A percentile compares a stretch with the other conserved stretches of the same genome.
Evolutionary conservation across 2,329 filamentous ascomycete species (phyloP).

Genomic region (Penicillium sp.): DNA sequence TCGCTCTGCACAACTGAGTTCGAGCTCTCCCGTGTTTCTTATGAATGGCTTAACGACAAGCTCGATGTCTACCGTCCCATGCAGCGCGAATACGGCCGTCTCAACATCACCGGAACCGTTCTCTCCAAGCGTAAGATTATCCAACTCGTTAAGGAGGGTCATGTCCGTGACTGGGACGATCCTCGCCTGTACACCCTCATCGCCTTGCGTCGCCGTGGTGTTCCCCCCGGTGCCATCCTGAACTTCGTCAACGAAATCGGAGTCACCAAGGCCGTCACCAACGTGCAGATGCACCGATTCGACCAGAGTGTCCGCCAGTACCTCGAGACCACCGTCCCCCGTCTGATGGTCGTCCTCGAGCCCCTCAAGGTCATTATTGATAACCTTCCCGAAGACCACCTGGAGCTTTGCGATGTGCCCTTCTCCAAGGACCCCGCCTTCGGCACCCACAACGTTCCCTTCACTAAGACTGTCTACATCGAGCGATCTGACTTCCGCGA

Average conservation of each 20-base stretch:
- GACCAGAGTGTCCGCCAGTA: slow-evolving; percentile 84
- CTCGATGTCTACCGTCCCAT: slow-evolving; percentile 86
- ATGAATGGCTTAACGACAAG: slow-evolving; percentile 84
- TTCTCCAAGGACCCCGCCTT: slow-evolving; percentile 73
- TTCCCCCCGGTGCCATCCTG: slow-evolving; percentile 84
- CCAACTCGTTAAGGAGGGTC: slow-evolving; percentile 73
- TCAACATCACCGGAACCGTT: slow-evolving; percentile 81
- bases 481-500: slow-evolving; percentile 78
- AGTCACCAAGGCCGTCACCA: slow-evolving; percentile 77
- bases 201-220: slow-evolving; percentile 76
- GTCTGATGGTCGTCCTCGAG: slow-evolving; percentile 86
- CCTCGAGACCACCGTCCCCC: slow-evolving; percentile 82
- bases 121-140: slow-evolving; percentile 83
- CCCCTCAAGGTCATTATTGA: slow-evolving; percentile 82
- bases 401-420: slow-evolving; percentile 67
- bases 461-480: slow-evolving; percentile 82
- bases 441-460: slow-evolving; percentile 57
- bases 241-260: slow-evolving; percentile 90
- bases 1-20: slow-evolving; percentile 94
- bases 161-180: slow-evolving; percentile 87
- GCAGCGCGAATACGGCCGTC: slow-evolving; percentile 82
- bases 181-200: slow-evolving; percentile 87
- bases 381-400: slow-evolving; percentile 68
- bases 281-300: slow-evolving; percentile 79
- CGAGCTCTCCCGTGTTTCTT: slow-evolving; percentile 77